Conservation (phyloP, 2,329 filamentous ascomycete genomes). For the Colletotrichum spaethianum region DNA sequence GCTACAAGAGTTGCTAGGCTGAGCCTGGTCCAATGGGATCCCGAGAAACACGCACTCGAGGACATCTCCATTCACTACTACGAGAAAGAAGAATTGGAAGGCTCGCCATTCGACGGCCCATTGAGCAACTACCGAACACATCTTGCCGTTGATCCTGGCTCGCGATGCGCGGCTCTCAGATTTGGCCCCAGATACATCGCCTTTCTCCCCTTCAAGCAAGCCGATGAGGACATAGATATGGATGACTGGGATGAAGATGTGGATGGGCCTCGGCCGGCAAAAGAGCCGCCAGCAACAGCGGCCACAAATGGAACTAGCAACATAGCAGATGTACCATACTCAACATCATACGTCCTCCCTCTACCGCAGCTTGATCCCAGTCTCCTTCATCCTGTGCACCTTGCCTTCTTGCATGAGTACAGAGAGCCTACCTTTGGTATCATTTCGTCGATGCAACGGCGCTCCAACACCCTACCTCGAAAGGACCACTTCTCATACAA, state of each 20-base stretch:
- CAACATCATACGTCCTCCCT: constrained; percentile 92
- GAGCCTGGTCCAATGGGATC: constrained; percentile 94
- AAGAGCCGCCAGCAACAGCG: constrained; percentile 52
- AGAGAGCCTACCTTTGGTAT: constrained; percentile 98
- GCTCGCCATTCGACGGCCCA: constrained; percentile 85
- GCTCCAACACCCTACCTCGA: constrained; percentile 84
- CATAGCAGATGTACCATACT: constrained; percentile 78
- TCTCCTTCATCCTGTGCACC: constrained; percentile 89
- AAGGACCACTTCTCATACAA: constrained; percentile 92
- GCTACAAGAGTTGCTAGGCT: constrained; percentile 93
- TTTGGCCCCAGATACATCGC: constrained; percentile 92
- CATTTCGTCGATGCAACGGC: constrained; percentile 81
- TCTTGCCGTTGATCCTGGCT: constrained; percentile 89
- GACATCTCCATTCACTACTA: constrained; percentile 98
- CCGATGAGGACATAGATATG: constrained; percentile 90
- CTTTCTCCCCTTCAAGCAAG: constrained; percentile 91
- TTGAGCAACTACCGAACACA: constrained; percentile 84
- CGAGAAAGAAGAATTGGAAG: constrained; percentile 90
- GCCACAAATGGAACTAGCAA: constrained; percentile 53
- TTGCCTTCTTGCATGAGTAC: constrained; percentile 96
- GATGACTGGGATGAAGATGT: constrained; percentile 90
- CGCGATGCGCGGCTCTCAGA: constrained; percentile 93
- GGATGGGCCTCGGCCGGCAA: constrained; percentile 75
- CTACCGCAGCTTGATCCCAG: constrained; percentile 90
- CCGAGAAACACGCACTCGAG: constrained; percentile 81